A percentile compares a stretch with the other conserved stretches of the same genome.
phyloP scores from a whole-genome alignment of 2,329 filamentous ascomycete species.

The Coniochaeta prunicola region DNA sequence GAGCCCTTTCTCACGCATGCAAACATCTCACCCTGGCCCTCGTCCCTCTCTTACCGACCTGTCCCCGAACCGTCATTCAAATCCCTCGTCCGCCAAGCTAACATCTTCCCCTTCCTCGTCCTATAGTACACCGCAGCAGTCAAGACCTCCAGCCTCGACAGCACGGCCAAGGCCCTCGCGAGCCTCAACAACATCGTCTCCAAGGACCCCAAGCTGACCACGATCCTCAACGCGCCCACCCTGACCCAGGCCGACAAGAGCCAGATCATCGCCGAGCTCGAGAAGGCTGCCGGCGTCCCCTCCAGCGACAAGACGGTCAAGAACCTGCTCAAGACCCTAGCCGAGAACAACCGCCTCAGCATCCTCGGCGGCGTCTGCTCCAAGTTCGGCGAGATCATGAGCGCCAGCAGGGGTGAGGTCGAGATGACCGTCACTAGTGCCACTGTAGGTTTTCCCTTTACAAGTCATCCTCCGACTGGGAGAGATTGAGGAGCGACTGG shows the following conservation, averaged over 20 bases:
- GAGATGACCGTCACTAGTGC: constrained; percentile 90
- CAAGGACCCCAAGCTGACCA: constrained; percentile 73
- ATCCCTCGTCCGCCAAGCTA: neutral
- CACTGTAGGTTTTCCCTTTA: constrained; percentile 51
- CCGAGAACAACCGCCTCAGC: constrained; percentile 92
- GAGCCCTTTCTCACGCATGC: no score
- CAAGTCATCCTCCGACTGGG: neutral
- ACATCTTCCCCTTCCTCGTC: neutral
- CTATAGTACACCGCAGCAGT: constrained; percentile 95
- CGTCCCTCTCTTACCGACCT: neutral
- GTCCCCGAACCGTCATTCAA: neutral
- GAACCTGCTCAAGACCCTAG: constrained; percentile 87
- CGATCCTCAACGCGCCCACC: constrained; percentile 73
- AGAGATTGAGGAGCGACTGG: neutral
- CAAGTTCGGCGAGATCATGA: constrained; percentile 84
- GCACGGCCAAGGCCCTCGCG: constrained; percentile 72
- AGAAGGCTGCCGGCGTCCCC: constrained; percentile 68
- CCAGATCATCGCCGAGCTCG: constrained; percentile 77
- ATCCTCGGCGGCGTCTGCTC: constrained; percentile 73
- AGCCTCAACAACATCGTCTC: constrained; percentile 65
- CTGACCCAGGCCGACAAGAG: constrained; percentile 75
- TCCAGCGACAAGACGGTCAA: constrained; percentile 67
- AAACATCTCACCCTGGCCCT: neutral
- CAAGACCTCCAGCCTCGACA: constrained; percentile 81
- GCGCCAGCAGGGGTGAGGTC: constrained; percentile 84